Evolutionary conservation across 495 filamentous ascomycete species (phyloP), one percentile per base, ranked within the genome.

Genomic region (Bryoglossum gracile): DNA sequence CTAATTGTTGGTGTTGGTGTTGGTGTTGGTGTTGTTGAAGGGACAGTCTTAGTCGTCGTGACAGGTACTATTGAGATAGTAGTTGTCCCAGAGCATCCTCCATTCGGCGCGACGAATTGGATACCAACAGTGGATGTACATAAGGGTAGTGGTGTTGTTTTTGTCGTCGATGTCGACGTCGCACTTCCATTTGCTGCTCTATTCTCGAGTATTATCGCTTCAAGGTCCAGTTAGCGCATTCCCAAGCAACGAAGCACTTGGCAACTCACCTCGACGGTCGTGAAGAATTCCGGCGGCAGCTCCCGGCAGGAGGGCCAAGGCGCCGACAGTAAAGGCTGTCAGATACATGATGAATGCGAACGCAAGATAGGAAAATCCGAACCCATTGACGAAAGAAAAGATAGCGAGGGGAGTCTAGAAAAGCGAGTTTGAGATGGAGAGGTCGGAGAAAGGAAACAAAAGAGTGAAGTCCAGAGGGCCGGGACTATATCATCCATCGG

Each of bases 301-400:
- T 22, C 38, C 38, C 23, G 38, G 24, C 2, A 50, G 18, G n/a
- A 54, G 41, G 11, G 32, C 28, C 32, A 54, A 44, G 22, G 38
- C 51, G 24, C 43, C 50, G 17, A 49, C 19, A 14, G 45, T 24
- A 4, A 54, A 26, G 8, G 18, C 44, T 22, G 39, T 30, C 13
- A 35, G 23, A 45, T 39, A 33, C 51, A 54, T 54, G 38, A 49
- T 43, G 39, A 34, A 37, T 41, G 37, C 36, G 43, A 26, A 36
- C 21, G 4, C 16, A 26, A 34, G 14, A 43, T n/a, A 23, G 32
- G 14, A n/a, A 28, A 46, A 4, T 38, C 25, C 35, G 45, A 44
- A 26, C 32, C 45, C 19, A 47, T 43, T 28, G 37, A 54, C n/a
- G n/a, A n/a, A n/a, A 44, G 21, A 21, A 18, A 25, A 38, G 44